Evolutionary conservation across 2,329 filamentous ascomycete species (phyloP).

Genomic region (Simplicillium sp.): DNA sequence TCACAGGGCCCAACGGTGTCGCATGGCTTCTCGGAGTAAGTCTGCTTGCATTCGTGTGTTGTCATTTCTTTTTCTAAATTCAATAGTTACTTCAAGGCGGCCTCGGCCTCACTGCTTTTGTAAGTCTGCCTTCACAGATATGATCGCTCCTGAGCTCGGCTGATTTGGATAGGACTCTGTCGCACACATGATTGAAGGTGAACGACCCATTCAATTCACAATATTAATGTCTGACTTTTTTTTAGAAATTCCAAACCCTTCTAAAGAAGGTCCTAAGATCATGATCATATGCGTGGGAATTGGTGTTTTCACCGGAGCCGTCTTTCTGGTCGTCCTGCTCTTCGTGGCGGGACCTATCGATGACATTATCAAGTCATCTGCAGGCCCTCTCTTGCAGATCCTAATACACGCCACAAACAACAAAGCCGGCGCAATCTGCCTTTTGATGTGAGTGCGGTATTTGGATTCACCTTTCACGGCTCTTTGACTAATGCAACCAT

Average conservation of each 20-base stretch:
- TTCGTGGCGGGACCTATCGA: constrained; percentile 53
- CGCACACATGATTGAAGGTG: constrained; percentile 23
- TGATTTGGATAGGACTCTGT: constrained; percentile 16
- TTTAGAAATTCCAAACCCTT: constrained; percentile 19
- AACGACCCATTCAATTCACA: not conserved
- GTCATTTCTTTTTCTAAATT: not conserved
- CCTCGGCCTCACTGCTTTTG: constrained; percentile 21
- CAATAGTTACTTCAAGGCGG: constrained; percentile 18
- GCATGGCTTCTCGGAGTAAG: constrained; percentile 21
- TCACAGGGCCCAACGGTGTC: constrained; percentile 19
- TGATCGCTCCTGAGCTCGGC: not conserved
- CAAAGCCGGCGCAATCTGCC: constrained; percentile 50
- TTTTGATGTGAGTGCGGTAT: constrained; percentile 41
- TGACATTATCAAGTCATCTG: constrained; percentile 41
- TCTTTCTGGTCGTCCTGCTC: constrained; percentile 53
- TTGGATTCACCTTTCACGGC: not conserved
- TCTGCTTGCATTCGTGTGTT: accelerated
- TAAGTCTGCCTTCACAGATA: too few species aligned
- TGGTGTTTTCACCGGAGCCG: constrained; percentile 50
- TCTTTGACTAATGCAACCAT: not conserved
- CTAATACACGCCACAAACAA: constrained; percentile 52
- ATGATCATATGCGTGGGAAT: constrained; percentile 50
- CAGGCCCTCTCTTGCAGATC: constrained; percentile 53
- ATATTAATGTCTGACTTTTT: not conserved
- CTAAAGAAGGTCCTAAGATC: constrained; percentile 19